phyloP scores from a whole-genome alignment of 2,329 filamentous ascomycete genomes.

The Colletotrichum musae region DNA sequence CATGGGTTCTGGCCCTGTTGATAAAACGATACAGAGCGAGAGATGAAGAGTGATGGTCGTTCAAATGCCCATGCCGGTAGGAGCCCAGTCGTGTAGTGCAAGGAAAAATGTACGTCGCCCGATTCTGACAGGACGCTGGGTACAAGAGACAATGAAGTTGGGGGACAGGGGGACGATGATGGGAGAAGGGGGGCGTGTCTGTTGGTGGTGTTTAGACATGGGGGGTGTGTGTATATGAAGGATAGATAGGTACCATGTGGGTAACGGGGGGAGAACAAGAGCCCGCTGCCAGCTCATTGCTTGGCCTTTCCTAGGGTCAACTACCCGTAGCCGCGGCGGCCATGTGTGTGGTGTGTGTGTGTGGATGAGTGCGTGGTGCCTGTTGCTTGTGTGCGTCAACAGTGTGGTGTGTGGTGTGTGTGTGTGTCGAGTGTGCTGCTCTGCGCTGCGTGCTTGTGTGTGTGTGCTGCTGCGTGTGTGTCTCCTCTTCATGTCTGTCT shows the following conservation, averaged over 20 bases:
- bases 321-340: slow-evolving; percentile 35
- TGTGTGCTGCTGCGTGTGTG: slow-evolving; percentile 30
- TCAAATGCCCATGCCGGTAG: slow-evolving; percentile 17
- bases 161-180: slow-evolving; percentile 2
- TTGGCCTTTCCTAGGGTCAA: slow-evolving; percentile 27
- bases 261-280: slow-evolving; percentile 40
- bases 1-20: slow-evolving; percentile 34
- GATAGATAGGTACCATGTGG: slow-evolving; percentile 30
- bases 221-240: slow-evolving; percentile 5
- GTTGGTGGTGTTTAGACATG: slow-evolving; percentile 7
- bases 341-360: slow-evolving; percentile 41
- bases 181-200: slow-evolving; percentile 10
- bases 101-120: slow-evolving; percentile 28
- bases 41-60: slow-evolving; percentile 6
- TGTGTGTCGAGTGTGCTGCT: slow-evolving; percentile 30
- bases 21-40: slow-evolving; percentile 22
- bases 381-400: slow-evolving; percentile 16
- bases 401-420: slow-evolving; percentile 27
- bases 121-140: slow-evolving; percentile 13
- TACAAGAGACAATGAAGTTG: slow-evolving; percentile 20
- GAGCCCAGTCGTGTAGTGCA: slow-evolving; percentile 22
- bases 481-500: slow-evolving; percentile 12
- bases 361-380: slow-evolving; percentile 30
- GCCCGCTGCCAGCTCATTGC: slow-evolving; percentile 33
- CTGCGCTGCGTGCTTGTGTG: slow-evolving; percentile 39